Base-by-base conservation (phyloP, 768 basidiomycete genomes). In the Gelatoporia subvermispora region DNA sequence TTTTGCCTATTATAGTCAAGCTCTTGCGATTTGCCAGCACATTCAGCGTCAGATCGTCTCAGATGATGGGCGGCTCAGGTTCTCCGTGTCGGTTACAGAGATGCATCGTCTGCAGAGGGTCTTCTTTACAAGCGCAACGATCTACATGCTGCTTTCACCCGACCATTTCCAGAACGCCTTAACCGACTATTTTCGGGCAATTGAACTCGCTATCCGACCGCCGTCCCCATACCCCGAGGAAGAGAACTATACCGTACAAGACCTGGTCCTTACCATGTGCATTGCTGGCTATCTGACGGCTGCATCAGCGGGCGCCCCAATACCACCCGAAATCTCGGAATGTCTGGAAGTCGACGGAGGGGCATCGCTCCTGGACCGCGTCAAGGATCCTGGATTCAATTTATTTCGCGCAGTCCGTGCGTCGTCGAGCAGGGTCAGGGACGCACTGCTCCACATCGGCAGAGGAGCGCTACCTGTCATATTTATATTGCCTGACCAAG, bases 31-130 rank as follows among this genome's bases (percentile, higher is more conserved):
- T 22, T 71, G 69, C 50, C 52, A 61, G n/a, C 65, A 56, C 43
- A 62, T 70, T 35, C 60, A 64, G 47, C 48, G 52, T 3, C 60
- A 65, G 38, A 49, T 67, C 25, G 57, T 65, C 22, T 47, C 43
- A 15, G 45, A 43, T 24, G 47, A 55, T 43, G 63, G 60, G 16
- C 53, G 56, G 4, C 49, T 65, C 1, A 54, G 56, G 4, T 15
- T 57, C 9, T 20, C 43, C 17, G 47, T 72, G 0, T 60, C 68
- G 8, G 56, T 60, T 21, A 58, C 47, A 45, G 72, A 70, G 44
- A 54, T 67, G 3, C 73, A 71, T 46, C 70, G 74, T 5, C 57
- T 77, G 7, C 75, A 76, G 56, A 72, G 72, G 55, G 65, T 76
- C 35, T 60, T 75, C 38, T 70, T 72, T 49, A 72, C 68, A 17